Conservation (phyloP, 139 green algal genomes). For the Protoeuglena noctilucae region DNA sequence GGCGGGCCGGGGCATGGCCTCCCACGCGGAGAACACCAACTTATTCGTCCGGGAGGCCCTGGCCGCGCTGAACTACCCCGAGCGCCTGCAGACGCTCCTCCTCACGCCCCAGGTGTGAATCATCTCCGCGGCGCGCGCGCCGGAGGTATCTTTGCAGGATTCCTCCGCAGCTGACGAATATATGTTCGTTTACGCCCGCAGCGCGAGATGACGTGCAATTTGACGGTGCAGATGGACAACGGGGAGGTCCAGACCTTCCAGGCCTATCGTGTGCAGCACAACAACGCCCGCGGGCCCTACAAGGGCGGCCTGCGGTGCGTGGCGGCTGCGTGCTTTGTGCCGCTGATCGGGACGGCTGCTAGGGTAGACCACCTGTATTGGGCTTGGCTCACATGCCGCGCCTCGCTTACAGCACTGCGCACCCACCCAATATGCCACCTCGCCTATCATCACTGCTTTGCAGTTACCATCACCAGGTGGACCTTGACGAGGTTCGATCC, state of each 20-base stretch:
- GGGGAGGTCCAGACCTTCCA: conserved; percentile 53
- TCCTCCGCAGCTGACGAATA: neutral
- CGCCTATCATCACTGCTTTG: too few relatives aligned
- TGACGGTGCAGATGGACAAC: conserved; percentile 56
- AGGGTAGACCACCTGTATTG: too few relatives aligned
- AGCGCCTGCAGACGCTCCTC: conserved; percentile 57
- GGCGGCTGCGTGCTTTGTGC: too few relatives aligned
- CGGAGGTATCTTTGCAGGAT: neutral
- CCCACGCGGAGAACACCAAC: conserved; percentile 10
- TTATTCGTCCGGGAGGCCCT: conserved; percentile 6
- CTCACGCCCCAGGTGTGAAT: conserved; percentile 34
- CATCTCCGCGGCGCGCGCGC: neutral
- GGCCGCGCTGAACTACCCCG: conserved; percentile 29
- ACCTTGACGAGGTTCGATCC: conserved; percentile 3
- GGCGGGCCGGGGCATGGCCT: neutral
- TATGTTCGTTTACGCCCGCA: neutral
- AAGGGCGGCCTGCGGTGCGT: conserved; percentile 52
- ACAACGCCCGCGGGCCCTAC: conserved; percentile 70
- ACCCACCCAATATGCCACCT: too few relatives aligned
- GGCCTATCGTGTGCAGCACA: conserved; percentile 75
- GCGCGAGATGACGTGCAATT: conserved; percentile 54
- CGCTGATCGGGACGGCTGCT: too few relatives aligned
- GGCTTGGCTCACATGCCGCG: too few relatives aligned
- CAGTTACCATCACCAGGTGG: conserved; percentile 42
- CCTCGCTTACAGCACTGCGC: too few relatives aligned